These are phyloP conservation scores for Pseudohalonectria lignicola DNA, from an alignment of 2,329 filamentous ascomycete species.

Conservation along the genomic window DNA sequence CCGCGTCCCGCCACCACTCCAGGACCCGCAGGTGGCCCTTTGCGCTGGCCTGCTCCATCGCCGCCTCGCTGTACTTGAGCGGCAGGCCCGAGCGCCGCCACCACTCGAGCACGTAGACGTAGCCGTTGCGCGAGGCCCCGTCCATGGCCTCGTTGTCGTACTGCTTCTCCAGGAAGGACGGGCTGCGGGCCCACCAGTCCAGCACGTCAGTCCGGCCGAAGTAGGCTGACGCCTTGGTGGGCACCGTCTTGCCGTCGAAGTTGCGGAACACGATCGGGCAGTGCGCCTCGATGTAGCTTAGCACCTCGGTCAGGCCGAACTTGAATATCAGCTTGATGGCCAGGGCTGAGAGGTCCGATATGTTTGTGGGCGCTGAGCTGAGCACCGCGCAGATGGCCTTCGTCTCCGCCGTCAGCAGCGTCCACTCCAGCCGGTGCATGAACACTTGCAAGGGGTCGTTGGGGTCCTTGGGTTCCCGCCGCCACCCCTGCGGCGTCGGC, in stretches of 20 bases:
- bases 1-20: slow-evolving; percentile 80
- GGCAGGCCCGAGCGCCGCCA: slow-evolving; percentile 64
- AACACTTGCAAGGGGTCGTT: slow-evolving; percentile 59
- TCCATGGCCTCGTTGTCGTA: slow-evolving; percentile 81
- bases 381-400: slow-evolving; percentile 65
- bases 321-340: slow-evolving; percentile 86
- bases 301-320: slow-evolving; percentile 71
- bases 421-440: slow-evolving; percentile 74
- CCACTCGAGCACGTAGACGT: slow-evolving; percentile 85
- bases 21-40: slow-evolving; percentile 78
- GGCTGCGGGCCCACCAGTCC: slow-evolving; percentile 82
- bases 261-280: slow-evolving; percentile 69
- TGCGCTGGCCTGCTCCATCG: slow-evolving; percentile 77
- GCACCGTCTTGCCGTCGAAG: slow-evolving; percentile 75
- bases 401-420: slow-evolving; percentile 63
- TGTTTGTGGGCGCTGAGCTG: slow-evolving; percentile 57
- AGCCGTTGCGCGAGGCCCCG: slow-evolving; percentile 75
- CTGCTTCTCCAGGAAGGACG: slow-evolving; percentile 73
- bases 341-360: slow-evolving; percentile 62
- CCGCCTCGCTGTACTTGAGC: slow-evolving; percentile 75
- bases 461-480: slow-evolving; percentile 42
- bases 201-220: slow-evolving; percentile 78
- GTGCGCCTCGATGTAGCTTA: slow-evolving; percentile 55
- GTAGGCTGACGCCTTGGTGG: slow-evolving; percentile 77
- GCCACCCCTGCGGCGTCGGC: slow-evolving; percentile 55